These are phyloP conservation scores for Fusarium graminum DNA, from an alignment of 2,329 filamentous ascomycete genomes.

Conservation along the genomic window DNA sequence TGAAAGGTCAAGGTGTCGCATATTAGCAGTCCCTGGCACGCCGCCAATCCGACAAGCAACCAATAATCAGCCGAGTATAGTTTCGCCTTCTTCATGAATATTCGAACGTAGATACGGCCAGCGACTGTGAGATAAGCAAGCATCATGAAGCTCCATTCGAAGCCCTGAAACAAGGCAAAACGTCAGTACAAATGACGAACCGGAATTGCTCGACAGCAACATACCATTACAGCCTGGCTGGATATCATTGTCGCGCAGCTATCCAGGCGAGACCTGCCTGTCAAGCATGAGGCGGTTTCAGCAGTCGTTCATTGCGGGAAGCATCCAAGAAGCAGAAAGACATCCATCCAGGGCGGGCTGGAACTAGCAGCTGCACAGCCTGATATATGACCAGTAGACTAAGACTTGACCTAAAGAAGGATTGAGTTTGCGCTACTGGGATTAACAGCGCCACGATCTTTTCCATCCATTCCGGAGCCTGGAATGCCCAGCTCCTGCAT, in stretches of 20 bases:
- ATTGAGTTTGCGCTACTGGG: background rate
- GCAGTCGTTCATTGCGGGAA: background rate
- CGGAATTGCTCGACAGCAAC: too few relatives aligned
- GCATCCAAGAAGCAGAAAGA: too few relatives aligned
- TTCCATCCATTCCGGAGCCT: background rate
- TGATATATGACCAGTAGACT: background rate
- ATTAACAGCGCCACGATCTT: background rate
- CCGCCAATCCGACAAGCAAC: background rate
- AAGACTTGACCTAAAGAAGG: background rate
- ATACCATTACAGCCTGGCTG: conserved; percentile 15
- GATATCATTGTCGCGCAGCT: conserved; percentile 8
- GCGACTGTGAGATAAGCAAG: conserved; percentile 13
- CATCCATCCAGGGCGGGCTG: too few relatives aligned
- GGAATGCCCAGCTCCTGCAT: background rate
- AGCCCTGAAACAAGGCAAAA: background rate
- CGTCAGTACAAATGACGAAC: background rate
- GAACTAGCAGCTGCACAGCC: background rate
- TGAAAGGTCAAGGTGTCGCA: conserved; percentile 12
- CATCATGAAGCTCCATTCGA: conserved; percentile 11
- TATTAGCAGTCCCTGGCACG: conserved; percentile 2
- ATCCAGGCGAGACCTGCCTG: background rate
- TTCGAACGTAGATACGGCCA: conserved; percentile 8
- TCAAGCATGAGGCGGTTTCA: background rate
- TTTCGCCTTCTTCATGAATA: background rate
- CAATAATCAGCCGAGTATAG: conserved; percentile 2